Percentiles rank a stretch among this genome's conserved stretches.
Evolutionary conservation across 202 grass and related monocot genomes (phyloP).

Genomic region (Schoenoplectus tabernaemontani): DNA sequence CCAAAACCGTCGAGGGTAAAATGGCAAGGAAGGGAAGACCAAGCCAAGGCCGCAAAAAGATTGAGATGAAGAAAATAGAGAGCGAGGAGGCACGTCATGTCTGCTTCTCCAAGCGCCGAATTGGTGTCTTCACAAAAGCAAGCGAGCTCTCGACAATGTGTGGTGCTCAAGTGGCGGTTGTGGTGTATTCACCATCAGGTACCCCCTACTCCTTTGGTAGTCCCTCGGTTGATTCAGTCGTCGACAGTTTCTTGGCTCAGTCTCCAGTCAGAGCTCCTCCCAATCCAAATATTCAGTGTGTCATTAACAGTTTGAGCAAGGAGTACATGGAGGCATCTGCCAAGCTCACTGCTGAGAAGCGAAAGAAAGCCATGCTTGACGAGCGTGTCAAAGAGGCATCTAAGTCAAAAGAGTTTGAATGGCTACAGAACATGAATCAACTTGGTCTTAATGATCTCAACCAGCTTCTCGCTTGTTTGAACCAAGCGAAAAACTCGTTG

Average conservation of each 20-base stretch:
- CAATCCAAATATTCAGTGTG: not conserved
- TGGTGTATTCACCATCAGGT: slow-evolving; percentile 34
- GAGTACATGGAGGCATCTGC: slow-evolving; percentile 12
- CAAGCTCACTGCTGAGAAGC: not conserved
- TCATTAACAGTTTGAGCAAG: not conserved
- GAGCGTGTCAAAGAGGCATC: not conserved
- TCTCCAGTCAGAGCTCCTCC: not conserved
- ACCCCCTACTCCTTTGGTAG: slow-evolving; percentile 33
- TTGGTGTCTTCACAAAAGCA: slow-evolving; percentile 46
- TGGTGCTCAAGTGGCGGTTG: slow-evolving; percentile 30
- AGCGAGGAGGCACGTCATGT: slow-evolving; percentile 30
- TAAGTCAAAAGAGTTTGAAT: not conserved
- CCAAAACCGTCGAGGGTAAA: not conserved
- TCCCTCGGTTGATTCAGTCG: slow-evolving; percentile 18
- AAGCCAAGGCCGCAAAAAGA: slow-evolving; percentile 45
- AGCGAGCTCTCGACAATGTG: slow-evolving; percentile 35
- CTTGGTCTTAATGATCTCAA: slow-evolving; percentile 16
- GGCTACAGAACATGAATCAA: slow-evolving; percentile 2
- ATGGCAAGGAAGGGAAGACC: slow-evolving; percentile 30
- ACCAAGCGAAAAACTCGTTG: not conserved
- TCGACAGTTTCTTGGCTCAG: slow-evolving; percentile 9
- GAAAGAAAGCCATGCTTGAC: not conserved
- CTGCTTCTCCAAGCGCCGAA: slow-evolving; percentile 55
- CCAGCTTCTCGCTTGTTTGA: not conserved
- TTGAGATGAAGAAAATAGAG: slow-evolving; percentile 40